phyloP scores from a whole-genome alignment of 1,139 yeast species.

The Geotrichum klebahnii region DNA sequence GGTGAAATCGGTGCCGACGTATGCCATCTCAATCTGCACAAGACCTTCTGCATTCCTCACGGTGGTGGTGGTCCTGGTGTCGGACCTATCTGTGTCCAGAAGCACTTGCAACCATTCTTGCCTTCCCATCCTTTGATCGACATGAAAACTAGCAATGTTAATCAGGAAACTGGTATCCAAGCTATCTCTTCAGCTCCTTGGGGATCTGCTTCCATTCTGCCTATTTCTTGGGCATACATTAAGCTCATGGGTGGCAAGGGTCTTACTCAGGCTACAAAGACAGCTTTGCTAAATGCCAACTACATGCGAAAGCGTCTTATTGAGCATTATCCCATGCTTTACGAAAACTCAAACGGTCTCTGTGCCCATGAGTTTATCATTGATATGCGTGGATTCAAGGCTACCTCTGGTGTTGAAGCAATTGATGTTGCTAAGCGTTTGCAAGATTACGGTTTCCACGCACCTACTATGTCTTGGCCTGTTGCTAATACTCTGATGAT shows the following conservation, averaged over 20 bases:
- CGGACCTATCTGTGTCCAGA: conserved; percentile 93
- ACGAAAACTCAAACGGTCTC: conserved; percentile 63
- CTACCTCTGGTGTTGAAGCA: conserved; percentile 74
- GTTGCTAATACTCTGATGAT: conserved; percentile 96
- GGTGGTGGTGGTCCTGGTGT: conserved; percentile 99
- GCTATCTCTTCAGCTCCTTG: conserved; percentile 92
- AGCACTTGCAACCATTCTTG: conserved; percentile 74
- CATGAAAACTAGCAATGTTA: conserved; percentile 40
- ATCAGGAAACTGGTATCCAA: conserved; percentile 46
- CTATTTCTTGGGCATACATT: conserved; percentile 91
- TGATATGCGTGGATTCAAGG: conserved; percentile 82
- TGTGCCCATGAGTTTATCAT: conserved; percentile 97
- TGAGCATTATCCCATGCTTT: conserved; percentile 69
- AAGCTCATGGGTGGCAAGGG: conserved; percentile 87
- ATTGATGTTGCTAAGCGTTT: conserved; percentile 94
- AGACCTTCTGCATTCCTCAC: conserved; percentile 95
- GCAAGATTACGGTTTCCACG: conserved; percentile 97
- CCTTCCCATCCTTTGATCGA: conserved; percentile 69
- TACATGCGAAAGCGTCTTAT: conserved; percentile 81
- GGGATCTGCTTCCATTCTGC: conserved; percentile 90
- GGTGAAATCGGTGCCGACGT: conserved; percentile 99
- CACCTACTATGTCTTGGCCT: conserved; percentile 98
- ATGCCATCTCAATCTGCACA: conserved; percentile 92
- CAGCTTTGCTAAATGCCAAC: conserved; percentile 92
- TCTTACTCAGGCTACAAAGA: conserved; percentile 75